A percentile compares a stretch with the other conserved stretches of the same genome.
Evolutionary conservation across 148 eudicot genomes (phyloP).

Genomic region (Dysphania ambrosioides): DNA sequence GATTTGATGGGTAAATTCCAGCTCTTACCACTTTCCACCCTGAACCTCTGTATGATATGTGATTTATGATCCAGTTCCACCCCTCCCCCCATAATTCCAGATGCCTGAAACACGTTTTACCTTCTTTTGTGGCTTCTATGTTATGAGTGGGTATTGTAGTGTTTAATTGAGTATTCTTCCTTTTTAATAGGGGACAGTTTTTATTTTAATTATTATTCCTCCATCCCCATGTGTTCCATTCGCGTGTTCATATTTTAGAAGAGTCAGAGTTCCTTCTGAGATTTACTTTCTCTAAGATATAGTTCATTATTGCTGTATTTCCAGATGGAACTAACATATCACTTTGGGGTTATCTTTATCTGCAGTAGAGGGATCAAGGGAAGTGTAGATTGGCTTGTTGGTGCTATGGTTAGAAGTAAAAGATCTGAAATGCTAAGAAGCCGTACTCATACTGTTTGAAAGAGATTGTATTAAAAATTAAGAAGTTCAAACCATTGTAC

Average conservation of each 20-base stretch:
- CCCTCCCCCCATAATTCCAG: not conserved
- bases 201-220: not conserved
- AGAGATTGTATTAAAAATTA: not conserved
- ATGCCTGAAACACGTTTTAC: not conserved
- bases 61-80: not conserved
- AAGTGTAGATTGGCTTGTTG: conserved; percentile 88
- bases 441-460: conserved; percentile 50
- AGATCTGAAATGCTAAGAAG: conserved; percentile 74
- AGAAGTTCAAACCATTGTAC: conserved; percentile 15
- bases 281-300: not conserved
- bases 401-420: conserved; percentile 91
- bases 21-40: not conserved
- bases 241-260: not conserved
- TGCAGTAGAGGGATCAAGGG: conserved; percentile 89
- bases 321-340: not conserved
- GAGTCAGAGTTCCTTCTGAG: not conserved
- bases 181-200: not conserved
- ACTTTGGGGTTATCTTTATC: conserved; percentile 3
- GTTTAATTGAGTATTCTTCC: not conserved
- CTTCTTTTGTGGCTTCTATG: no score
- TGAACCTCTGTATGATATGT: not conserved
- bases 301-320: not conserved
- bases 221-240: not conserved
- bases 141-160: not conserved
- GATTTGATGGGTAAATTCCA: conserved; percentile 68